Percentiles rank a stretch among this genome's conserved stretches.
Evolutionary conservation across 352 stramenopile genomes (phyloP).

Genomic region (Phytophthora pini): DNA sequence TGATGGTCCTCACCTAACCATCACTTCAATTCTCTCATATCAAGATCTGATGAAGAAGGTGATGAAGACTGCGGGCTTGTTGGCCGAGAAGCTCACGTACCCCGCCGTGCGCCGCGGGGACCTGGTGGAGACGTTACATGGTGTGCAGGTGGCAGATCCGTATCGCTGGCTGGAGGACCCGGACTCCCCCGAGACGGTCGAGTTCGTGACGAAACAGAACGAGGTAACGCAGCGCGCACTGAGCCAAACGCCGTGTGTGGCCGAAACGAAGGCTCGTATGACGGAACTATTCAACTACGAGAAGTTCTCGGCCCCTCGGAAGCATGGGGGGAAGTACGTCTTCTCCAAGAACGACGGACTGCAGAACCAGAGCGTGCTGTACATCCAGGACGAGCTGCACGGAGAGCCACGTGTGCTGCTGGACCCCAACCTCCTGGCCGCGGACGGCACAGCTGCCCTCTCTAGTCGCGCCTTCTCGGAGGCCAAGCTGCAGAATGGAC

Average conservation of each 20-base stretch:
- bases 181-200: constrained; percentile 78
- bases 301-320: constrained; percentile 81
- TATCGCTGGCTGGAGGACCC: constrained; percentile 86
- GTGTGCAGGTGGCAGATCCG: constrained; percentile 61
- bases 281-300: constrained; percentile 91
- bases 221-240: constrained; percentile 72
- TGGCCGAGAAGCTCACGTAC: constrained; percentile 51
- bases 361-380: constrained; percentile 89
- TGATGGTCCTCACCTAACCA: background rate
- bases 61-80: constrained; percentile 33
- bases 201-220: constrained; percentile 84
- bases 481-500: constrained; percentile 62
- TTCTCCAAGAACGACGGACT: constrained; percentile 90
- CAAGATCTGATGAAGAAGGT: constrained; percentile 42
- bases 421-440: constrained; percentile 82
- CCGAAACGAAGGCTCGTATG: constrained; percentile 77
- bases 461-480: constrained; percentile 74
- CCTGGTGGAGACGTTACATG: constrained; percentile 66
- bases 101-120: constrained; percentile 56
- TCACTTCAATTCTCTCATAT: constrained; percentile 12
- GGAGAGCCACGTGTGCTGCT: constrained; percentile 75
- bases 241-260: constrained; percentile 65
- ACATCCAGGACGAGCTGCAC: constrained; percentile 82
- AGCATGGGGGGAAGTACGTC: constrained; percentile 82
- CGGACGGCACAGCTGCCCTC: constrained; percentile 79